phyloP scores from a whole-genome alignment of 148 eudicot species.

The Cornus controversa region DNA sequence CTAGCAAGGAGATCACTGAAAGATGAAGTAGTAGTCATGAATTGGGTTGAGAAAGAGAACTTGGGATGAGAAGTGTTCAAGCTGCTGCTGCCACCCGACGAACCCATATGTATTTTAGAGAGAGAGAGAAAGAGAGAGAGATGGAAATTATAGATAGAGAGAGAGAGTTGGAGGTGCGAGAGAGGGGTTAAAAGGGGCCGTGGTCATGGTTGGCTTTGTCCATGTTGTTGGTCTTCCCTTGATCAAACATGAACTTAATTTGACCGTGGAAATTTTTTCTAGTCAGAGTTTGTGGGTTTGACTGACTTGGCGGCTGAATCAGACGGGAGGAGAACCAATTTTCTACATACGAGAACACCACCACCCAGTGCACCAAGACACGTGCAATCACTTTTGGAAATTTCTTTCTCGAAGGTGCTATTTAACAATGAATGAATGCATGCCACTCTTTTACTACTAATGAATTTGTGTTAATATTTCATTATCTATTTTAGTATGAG shows the following conservation, averaged over 20 bases:
- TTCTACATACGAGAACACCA: background rate
- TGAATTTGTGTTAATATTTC: no score
- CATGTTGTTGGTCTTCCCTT: no score
- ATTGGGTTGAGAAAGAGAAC: slow-evolving; percentile 23
- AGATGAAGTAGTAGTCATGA: slow-evolving; percentile 51
- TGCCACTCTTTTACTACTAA: no score
- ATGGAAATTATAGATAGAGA: background rate
- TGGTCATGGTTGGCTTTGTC: background rate
- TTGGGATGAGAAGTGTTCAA: slow-evolving; percentile 29
- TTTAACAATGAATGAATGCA: no score
- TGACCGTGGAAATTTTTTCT: slow-evolving; percentile 65
- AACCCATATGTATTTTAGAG: slow-evolving; percentile 32
- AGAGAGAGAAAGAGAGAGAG: slow-evolving; percentile 7
- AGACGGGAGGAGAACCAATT: background rate
- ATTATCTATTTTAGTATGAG: no score
- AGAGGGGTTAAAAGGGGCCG: background rate
- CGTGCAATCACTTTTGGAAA: no score
- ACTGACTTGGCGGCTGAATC: slow-evolving; percentile 46
- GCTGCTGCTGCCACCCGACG: slow-evolving; percentile 37
- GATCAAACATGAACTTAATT: slow-evolving; percentile 10
- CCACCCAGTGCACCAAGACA: background rate
- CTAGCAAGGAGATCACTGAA: slow-evolving; percentile 56
- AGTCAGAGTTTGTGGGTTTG: slow-evolving; percentile 87
- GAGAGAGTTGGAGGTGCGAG: background rate
- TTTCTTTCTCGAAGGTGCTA: no score